Evolutionary conservation across 2,329 filamentous ascomycete genomes (phyloP), one percentile per base, ranked within the genome.

Genomic region (Aspergillus sp.): DNA sequence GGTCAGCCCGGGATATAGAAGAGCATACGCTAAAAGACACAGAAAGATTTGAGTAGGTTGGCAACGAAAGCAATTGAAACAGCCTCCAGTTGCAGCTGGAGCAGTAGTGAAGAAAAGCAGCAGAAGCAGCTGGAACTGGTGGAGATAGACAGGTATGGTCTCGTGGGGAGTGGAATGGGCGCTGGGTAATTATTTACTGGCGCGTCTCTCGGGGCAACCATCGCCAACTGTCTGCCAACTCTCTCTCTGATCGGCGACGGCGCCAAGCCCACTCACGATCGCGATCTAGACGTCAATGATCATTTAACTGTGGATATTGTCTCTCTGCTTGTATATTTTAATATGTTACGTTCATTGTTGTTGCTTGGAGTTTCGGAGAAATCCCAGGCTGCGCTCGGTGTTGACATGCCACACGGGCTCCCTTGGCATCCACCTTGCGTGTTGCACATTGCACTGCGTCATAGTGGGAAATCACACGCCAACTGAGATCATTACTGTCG

Each of bases 171-270:
- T 59, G 58, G 59, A 60, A 61, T 62, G 58, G 43, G 39, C 53
- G 55, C 39, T 55, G 55, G 57, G 51, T 52, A 55, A 60, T 68
- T 53, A 65, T 69, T 69, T 69, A 69, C 66, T 34, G 53, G 52
- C 55, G 57, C 63, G 67, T 69, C 58, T 63, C 67, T 67, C 64
- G 65, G 67, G 67, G 67, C 67, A 69, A 69, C 67, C 59, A 22
- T 30, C 44, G 24, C 44, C 22, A 47, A 15, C 26, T 30, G n/a
- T 24, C 44, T 20, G 44, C 30, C 44, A 34, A 48, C n/a, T 30
- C 22, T 32, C 18, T 30, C 3, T 30, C 7, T 30, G 26, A 30
- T 30, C 26, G 26, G 26, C 26, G 26, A 30, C 26, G 26, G 26
- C 26, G 26, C 26, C 34, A 36, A 36, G 34, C 34, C 9, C 26